phyloP scores from a whole-genome alignment of 352 stramenopile species.

The Phytophthora fragariaefolia region DNA sequence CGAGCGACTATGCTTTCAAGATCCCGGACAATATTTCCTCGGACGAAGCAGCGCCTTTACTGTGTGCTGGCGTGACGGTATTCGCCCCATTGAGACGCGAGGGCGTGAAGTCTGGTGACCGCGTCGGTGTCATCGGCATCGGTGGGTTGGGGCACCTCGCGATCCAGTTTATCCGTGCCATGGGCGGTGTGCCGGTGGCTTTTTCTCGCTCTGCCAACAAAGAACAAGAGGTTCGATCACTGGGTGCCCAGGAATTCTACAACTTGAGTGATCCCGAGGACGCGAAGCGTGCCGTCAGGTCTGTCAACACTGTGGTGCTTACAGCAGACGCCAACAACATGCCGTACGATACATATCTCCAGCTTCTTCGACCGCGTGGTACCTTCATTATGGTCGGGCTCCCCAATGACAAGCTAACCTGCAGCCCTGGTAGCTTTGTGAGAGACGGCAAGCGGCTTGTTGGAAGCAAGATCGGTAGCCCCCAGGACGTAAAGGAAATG shows the following conservation, averaged over 20 bases:
- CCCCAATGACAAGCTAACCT: conserved; percentile 50
- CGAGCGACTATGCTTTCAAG: conserved; percentile 62
- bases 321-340: conserved; percentile 61
- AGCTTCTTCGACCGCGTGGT: conserved; percentile 54
- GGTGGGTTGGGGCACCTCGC: conserved; percentile 81
- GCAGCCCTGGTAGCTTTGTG: conserved; percentile 47
- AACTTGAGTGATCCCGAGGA: conserved; percentile 38
- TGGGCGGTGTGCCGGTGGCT: conserved; percentile 57
- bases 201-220: conserved; percentile 37
- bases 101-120: conserved; percentile 30
- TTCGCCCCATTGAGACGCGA: conserved; percentile 19
- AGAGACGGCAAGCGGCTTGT: conserved; percentile 43
- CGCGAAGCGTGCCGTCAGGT: conserved; percentile 36
- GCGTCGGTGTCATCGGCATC: conserved; percentile 78
- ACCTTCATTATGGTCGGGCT: conserved; percentile 68
- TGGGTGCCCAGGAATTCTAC: conserved; percentile 65
- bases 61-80: conserved; percentile 20
- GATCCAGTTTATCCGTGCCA: conserved; percentile 73
- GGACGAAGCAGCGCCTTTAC: conserved; percentile 12
- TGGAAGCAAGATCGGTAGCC: conserved; percentile 72
- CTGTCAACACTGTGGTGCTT: conserved; percentile 70
- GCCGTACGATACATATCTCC: conserved; percentile 49
- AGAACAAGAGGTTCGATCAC: conserved; percentile 51
- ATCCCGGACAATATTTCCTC: conserved; percentile 17
- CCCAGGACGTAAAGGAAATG: conserved; percentile 78